phyloP scores from a whole-genome alignment of 208 protist genomes.

The Wallacemonas sp. region DNA sequence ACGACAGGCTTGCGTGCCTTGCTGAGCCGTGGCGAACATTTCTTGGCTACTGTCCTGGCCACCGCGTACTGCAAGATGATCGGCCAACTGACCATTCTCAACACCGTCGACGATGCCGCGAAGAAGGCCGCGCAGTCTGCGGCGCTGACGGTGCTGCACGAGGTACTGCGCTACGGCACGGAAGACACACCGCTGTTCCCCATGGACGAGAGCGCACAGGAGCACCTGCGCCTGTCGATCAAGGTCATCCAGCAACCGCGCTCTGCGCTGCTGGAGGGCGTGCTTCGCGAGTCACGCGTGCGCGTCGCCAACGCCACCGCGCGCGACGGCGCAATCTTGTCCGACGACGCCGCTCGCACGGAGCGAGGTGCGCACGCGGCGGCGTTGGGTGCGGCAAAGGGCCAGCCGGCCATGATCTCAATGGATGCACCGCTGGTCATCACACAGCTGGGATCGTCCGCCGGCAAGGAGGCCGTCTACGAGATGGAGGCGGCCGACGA shows the following conservation, averaged over 20 bases:
- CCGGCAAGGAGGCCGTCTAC: conserved; percentile 49
- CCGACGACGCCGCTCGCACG: neutral
- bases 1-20: conserved; percentile 44
- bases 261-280: conserved; percentile 48
- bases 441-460: conserved; percentile 54
- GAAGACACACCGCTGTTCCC: conserved; percentile 19
- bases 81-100: conserved; percentile 46
- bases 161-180: conserved; percentile 80
- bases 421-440: conserved; percentile 78
- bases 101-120: conserved; percentile 19
- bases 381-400: neutral
- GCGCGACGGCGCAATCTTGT: conserved; percentile 1
- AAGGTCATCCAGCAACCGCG: conserved; percentile 44
- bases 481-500: conserved; percentile 57
- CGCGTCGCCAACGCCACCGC: conserved; percentile 1
- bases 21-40: conserved; percentile 92
- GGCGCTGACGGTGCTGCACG: conserved; percentile 59
- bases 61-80: conserved; percentile 95
- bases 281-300: conserved; percentile 70
- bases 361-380: conserved; percentile 4
- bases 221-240: conserved; percentile 88
- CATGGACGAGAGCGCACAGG: conserved; percentile 87
- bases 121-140: conserved; percentile 50
- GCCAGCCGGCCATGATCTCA: conserved; percentile 20
- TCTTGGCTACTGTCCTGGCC: conserved; percentile 88